Base-by-base conservation (phyloP, 768 basidiomycete genomes). In the Melanogaster broomeanus region DNA sequence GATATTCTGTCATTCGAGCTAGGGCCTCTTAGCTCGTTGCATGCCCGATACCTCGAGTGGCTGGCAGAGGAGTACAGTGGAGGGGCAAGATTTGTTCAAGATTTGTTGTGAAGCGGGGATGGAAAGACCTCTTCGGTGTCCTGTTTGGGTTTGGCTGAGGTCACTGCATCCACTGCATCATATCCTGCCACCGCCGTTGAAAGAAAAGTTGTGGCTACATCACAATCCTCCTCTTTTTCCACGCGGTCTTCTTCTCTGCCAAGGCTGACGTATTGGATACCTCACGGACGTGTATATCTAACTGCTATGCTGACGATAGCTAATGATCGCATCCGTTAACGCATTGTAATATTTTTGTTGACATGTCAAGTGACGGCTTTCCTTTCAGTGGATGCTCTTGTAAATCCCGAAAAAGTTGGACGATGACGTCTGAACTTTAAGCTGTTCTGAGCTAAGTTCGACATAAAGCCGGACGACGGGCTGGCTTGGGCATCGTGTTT, bases 11-110 rank as follows among this genome's bases (percentile, higher is more conserved):
- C 81, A 13, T 84, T 93, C 42, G 88, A 88, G 63, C 77, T 93
- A 0, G 85, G 88, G 1, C 84, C 89, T 7, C 68, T 90, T 51
- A 93, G 90, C 61, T 70, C 74, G 5, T 62, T 84, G 42, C 90
- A 93, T 55, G 84, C 77, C n/a, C 75, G 73, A 38, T 92, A 91
- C 63, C 70, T 91, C 30, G 88, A 90, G 63, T 92, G 88, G 88
- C 72, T 93, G 16, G 80, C 76, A 2, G 76, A 77, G 45, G 86
- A 88, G 66, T 88, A 88, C 52, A 82, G 77, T 4, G 74, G 74
- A 2, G 76, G 77, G 0, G 55, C 58, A 8, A 61, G 59, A 45
- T 65, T 77, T 27, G 63, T 70, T 25, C 58, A 8, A 61, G 59
- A 45, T 65, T 77, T 27, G 63, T 70, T 25, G 75, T 79, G 35